phyloP scores from a whole-genome alignment of 2,329 filamentous ascomycete genomes.

The Pseudogymnoascus sp. region DNA sequence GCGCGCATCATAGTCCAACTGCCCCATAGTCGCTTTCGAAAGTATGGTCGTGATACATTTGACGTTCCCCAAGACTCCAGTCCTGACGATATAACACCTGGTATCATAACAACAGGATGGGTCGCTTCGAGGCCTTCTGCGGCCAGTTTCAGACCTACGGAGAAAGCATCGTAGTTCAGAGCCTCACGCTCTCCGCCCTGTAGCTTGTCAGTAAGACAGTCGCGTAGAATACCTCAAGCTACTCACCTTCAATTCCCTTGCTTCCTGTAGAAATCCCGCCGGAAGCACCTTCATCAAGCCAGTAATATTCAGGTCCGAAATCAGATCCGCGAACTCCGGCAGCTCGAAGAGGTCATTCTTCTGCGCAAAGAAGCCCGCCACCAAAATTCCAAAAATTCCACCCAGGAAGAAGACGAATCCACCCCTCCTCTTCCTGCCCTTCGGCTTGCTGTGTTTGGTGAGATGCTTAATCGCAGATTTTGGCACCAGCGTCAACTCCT shows the following conservation, averaged over 20 bases:
- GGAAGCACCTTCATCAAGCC: conserved; percentile 81
- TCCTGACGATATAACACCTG: conserved; percentile 94
- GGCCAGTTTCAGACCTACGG: conserved; percentile 77
- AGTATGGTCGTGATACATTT: conserved; percentile 79
- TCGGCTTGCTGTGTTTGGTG: conserved; percentile 28
- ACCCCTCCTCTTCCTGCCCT: conserved; percentile 64
- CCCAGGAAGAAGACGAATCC: conserved; percentile 82
- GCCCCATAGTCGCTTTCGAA: conserved; percentile 90
- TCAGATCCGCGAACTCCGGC: conserved; percentile 57
- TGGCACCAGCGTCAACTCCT: conserved; percentile 46
- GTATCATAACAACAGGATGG: conserved; percentile 94
- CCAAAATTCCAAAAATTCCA: conserved; percentile 81
- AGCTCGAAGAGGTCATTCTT: conserved; percentile 85
- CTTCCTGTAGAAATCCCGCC: conserved; percentile 76
- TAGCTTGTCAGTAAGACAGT: conserved; percentile 17
- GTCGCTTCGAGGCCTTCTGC: conserved; percentile 73
- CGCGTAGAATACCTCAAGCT: conserved; percentile 14
- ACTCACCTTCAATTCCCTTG: conserved; percentile 71
- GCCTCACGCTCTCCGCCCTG: conserved; percentile 81
- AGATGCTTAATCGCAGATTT: conserved; percentile 36
- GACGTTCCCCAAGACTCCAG: conserved; percentile 95
- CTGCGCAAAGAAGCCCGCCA: conserved; percentile 83
- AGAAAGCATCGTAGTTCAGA: conserved; percentile 88
- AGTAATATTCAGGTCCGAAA: conserved; percentile 71
- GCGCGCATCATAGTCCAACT: conserved; percentile 99